Percentiles rank a stretch among this genome's conserved stretches.
These are phyloP conservation scores for Agastache rugosa DNA, from an alignment of 257 asterid genomes.

Conservation along the genomic window DNA sequence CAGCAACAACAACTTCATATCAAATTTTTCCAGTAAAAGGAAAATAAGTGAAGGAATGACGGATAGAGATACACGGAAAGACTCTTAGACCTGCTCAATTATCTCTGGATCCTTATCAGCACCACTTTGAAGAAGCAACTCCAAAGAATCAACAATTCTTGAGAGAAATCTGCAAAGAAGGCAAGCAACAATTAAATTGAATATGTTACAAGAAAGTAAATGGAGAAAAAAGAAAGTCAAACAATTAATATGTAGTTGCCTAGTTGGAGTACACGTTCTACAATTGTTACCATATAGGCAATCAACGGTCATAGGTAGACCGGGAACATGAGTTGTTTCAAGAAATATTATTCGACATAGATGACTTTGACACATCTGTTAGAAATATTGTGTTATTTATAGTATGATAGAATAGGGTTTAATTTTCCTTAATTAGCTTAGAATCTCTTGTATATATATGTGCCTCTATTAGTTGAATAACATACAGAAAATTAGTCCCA, in stretches of 20 bases:
- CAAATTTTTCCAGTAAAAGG: constrained; percentile 23
- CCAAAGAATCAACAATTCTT: constrained; percentile 63
- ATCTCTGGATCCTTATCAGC: constrained; percentile 93
- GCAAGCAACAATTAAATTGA: neutral
- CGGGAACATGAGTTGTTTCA: neutral
- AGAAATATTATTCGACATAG: neutral
- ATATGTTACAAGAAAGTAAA: neutral
- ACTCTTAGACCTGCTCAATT: constrained; percentile 73
- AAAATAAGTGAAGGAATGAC: constrained; percentile 9
- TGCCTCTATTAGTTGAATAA: no score
- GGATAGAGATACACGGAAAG: constrained; percentile 22
- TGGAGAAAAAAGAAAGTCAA: neutral
- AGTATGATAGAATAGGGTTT: no score
- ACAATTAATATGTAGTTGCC: neutral
- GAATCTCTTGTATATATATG: no score
- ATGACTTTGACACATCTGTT: neutral
- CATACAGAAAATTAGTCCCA: neutral
- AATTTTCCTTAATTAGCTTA: no score
- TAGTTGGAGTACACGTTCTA: neutral
- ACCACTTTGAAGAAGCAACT: constrained; percentile 73
- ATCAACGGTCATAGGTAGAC: neutral
- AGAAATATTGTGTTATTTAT: no score
- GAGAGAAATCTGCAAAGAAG: constrained; percentile 69
- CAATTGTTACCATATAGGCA: neutral
- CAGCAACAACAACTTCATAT: constrained; percentile 26